phyloP scores from a whole-genome alignment of 192 early-diverging fungal species.

The Spizellomyces sp. region DNA sequence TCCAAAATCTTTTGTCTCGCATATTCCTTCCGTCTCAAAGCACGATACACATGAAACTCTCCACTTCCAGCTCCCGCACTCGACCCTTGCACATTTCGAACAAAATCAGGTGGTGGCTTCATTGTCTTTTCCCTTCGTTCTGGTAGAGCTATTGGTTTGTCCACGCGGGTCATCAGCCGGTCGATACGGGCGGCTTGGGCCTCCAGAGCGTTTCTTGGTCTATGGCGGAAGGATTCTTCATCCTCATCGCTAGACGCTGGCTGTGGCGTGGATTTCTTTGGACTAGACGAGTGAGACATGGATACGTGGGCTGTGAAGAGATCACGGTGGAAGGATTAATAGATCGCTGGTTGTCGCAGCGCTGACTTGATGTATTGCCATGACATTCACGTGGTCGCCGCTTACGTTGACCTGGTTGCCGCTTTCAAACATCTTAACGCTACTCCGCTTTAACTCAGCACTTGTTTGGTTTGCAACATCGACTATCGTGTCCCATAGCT shows the following conservation, averaged over 20 bases:
- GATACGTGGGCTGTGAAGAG: too few species aligned
- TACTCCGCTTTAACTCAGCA: too few species aligned
- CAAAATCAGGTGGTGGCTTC: constrained; percentile 80
- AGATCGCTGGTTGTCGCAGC: too few species aligned
- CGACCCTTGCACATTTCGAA: constrained; percentile 88
- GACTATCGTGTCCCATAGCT: too few species aligned
- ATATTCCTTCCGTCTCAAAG: constrained; percentile 83
- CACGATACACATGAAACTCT: constrained; percentile 94
- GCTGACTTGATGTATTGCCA: too few species aligned
- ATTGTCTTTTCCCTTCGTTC: constrained; percentile 46
- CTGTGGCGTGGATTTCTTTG: background rate
- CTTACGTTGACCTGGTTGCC: too few species aligned
- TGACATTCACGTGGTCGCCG: too few species aligned
- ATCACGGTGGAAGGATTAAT: too few species aligned
- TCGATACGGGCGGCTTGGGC: constrained; percentile 55
- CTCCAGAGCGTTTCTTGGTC: constrained; percentile 14
- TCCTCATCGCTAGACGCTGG: constrained; percentile 2
- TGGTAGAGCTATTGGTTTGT: constrained; percentile 79
- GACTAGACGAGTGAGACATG: too few species aligned
- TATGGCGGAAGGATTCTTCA: background rate
- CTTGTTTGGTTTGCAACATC: too few species aligned
- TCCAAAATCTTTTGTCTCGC: constrained; percentile 81
- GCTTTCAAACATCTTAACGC: too few species aligned
- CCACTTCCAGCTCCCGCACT: constrained; percentile 95
- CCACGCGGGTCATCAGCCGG: constrained; percentile 74